phyloP scores from a whole-genome alignment of 2,329 filamentous ascomycete species.

The Colletotrichum abscissum region DNA sequence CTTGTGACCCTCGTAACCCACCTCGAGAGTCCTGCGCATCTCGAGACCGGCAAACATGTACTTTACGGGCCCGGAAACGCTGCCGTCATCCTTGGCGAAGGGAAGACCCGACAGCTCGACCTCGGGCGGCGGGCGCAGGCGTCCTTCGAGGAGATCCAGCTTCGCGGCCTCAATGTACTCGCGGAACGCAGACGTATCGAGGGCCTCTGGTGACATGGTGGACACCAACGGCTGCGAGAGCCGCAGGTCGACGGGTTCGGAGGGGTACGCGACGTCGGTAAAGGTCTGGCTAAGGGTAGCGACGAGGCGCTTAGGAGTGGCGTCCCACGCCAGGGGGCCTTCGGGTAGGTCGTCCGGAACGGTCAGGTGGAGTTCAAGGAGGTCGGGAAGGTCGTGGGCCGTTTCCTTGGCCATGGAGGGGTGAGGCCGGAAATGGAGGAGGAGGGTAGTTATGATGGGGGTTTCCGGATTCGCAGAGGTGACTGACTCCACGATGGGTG shows the following conservation, averaged over 20 bases:
- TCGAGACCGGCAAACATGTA: conserved; percentile 63
- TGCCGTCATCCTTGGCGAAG: neutral
- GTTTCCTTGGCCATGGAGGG: neutral
- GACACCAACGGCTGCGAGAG: conserved; percentile 52
- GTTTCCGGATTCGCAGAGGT: conserved; percentile 31
- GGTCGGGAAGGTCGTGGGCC: neutral
- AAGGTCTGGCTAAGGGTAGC: conserved; percentile 50
- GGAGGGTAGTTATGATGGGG: conserved; percentile 44
- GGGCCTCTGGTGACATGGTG: conserved; percentile 32
- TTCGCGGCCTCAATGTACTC: conserved; percentile 57
- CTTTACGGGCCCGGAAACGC: neutral
- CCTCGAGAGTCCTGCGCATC: conserved; percentile 58
- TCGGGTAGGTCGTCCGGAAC: conserved; percentile 29
- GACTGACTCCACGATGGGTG: conserved; percentile 40
- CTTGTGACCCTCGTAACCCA: conserved; percentile 55
- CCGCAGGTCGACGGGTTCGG: conserved; percentile 59
- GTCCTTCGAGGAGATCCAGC: conserved; percentile 57
- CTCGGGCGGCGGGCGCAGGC: conserved; percentile 51
- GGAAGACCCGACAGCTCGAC: conserved; percentile 36
- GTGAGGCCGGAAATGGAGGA: conserved; percentile 55
- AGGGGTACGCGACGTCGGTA: conserved; percentile 60
- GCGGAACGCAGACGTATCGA: conserved; percentile 46
- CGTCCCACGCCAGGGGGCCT: conserved; percentile 35
- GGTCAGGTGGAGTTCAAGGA: conserved; percentile 36
- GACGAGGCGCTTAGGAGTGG: conserved; percentile 43